Conservation (phyloP, 495 filamentous ascomycete genomes). For the Aspergillus mulundensis region DNA sequence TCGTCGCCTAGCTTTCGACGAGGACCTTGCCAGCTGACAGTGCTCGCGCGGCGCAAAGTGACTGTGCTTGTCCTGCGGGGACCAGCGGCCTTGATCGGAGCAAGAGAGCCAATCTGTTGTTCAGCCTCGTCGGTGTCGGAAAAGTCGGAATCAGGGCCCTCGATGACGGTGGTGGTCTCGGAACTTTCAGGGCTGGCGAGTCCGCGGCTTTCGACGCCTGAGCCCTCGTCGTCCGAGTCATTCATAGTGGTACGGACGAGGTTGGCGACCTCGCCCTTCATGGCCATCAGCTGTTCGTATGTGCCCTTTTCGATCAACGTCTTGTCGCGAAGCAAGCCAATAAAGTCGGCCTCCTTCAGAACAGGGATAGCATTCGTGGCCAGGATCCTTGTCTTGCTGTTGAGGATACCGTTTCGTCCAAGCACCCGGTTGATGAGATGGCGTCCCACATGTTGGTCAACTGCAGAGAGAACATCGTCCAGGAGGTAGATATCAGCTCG, state of each 20-base stretch:
- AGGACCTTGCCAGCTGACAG: constrained; percentile 83
- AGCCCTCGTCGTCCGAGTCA: constrained; percentile 58
- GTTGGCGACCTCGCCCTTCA: constrained; percentile 85
- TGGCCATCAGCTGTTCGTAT: constrained; percentile 84
- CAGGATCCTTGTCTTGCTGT: constrained; percentile 83
- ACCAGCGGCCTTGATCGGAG: constrained; percentile 60
- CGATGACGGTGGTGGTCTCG: constrained; percentile 50
- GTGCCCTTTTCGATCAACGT: constrained; percentile 83
- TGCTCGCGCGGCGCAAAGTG: constrained; percentile 83
- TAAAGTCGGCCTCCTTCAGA: constrained; percentile 79
- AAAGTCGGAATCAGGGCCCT: constrained; percentile 46
- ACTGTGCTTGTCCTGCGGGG: constrained; percentile 62
- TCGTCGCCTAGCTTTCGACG: constrained; percentile 80
- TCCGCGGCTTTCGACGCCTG: constrained; percentile 46
- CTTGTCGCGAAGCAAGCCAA: constrained; percentile 77
- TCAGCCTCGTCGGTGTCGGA: constrained; percentile 68
- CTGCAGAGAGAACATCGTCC: constrained; percentile 91
- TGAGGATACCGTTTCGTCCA: constrained; percentile 76
- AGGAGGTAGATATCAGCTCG: constrained; percentile 95
- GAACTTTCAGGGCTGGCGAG: constrained; percentile 49
- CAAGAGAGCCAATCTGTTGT: constrained; percentile 62
- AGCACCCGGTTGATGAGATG: constrained; percentile 94
- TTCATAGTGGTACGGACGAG: constrained; percentile 75
- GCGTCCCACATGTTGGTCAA: constrained; percentile 95
- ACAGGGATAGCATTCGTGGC: constrained; percentile 97